phyloP scores from a whole-genome alignment of 78 protist species.

The Dictyostelium purpureum region DNA sequence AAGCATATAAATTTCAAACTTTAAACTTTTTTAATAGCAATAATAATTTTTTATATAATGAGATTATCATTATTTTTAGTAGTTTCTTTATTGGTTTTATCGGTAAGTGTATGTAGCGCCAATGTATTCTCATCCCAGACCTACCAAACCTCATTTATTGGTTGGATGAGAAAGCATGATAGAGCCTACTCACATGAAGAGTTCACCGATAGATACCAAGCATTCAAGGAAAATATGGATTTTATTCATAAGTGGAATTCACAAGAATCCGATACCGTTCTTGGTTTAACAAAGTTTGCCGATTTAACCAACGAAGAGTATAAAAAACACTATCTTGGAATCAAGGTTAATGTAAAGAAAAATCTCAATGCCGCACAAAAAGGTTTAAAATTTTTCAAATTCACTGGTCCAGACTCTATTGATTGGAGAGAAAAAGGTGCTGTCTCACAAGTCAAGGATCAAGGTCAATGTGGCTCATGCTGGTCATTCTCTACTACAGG shows the following conservation, averaged over 20 bases:
- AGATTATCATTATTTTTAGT: not conserved
- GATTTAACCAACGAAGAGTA: slow-evolving; percentile 51
- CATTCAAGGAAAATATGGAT: slow-evolving; percentile 46
- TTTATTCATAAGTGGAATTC: slow-evolving; percentile 25
- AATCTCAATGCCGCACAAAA: not conserved
- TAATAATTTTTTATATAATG: not conserved
- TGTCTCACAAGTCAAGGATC: slow-evolving; percentile 36
- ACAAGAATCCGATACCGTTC: not conserved
- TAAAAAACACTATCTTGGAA: slow-evolving; percentile 3
- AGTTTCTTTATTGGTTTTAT: not conserved
- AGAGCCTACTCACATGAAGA: not conserved
- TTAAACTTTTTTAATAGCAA: too few relatives aligned
- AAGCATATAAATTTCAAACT: too few relatives aligned
- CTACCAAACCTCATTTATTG: not conserved
- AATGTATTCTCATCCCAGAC: not conserved
- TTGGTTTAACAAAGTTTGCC: slow-evolving; percentile 22
- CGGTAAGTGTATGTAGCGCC: not conserved
- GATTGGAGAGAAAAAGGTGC: slow-evolving; percentile 64
- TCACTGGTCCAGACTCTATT: not conserved
- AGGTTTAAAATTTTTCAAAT: not conserved
- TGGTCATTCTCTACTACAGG: slow-evolving; percentile 34
- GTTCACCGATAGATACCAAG: not conserved
- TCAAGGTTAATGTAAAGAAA: not conserved
- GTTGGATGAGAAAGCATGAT: not conserved
- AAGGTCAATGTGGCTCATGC: slow-evolving; percentile 39